Percentiles rank a stretch among this genome's conserved stretches.
Conservation (phyloP, 75 land plant genomes). For the Chamaecyparis obtusa region DNA sequence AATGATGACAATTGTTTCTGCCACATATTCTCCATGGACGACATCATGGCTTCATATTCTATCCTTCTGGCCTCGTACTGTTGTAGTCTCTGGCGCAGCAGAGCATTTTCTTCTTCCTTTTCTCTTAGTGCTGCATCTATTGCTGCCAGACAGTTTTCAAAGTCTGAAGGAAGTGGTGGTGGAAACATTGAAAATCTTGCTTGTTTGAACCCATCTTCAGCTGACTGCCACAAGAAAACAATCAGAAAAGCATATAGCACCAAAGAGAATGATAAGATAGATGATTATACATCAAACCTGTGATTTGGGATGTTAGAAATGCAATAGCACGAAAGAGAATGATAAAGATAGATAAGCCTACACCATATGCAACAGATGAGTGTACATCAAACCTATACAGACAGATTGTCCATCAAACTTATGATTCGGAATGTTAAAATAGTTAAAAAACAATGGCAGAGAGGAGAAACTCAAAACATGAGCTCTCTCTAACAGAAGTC, state of each 20-base stretch:
- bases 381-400: too few relatives aligned
- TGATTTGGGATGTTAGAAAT: too few relatives aligned
- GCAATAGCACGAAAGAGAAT: too few relatives aligned
- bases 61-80: conserved; percentile 75
- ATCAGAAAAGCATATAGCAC: not conserved
- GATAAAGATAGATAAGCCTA: too few relatives aligned
- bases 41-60: conserved; percentile 73
- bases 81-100: conserved; percentile 62
- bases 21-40: conserved; percentile 90
- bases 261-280: too few relatives aligned
- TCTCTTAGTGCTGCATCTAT: conserved; percentile 62
- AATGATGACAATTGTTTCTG: conserved; percentile 78
- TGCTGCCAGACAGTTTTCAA: conserved; percentile 61
- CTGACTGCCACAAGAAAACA: not conserved
- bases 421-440: too few relatives aligned
- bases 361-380: too few relatives aligned
- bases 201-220: not conserved
- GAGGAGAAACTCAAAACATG: too few relatives aligned
- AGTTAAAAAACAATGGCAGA: too few relatives aligned
- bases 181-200: conserved; percentile 32
- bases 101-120: conserved; percentile 72
- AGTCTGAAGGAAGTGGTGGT: conserved; percentile 50
- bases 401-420: too few relatives aligned
- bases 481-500: too few relatives aligned
- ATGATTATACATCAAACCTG: too few relatives aligned